phyloP scores from a whole-genome alignment of 2,329 filamentous ascomycete genomes.

The Albophoma yamanashiensis region DNA sequence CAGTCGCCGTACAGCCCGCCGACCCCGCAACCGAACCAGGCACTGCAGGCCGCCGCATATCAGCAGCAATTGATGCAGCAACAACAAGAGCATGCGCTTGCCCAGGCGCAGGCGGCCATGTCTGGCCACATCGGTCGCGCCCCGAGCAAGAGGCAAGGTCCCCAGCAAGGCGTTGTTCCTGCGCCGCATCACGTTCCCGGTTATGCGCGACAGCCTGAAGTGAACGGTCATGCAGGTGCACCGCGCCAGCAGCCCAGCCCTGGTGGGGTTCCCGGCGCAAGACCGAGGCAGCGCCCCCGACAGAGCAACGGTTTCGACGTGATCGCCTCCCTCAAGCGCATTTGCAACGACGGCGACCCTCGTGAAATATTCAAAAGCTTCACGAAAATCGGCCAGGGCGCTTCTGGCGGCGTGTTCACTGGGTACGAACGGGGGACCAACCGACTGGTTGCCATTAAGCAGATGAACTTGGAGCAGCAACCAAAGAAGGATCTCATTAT shows the following conservation, averaged over 20 bases:
- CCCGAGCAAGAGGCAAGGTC: slow-evolving; percentile 58
- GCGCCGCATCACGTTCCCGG: slow-evolving; percentile 13
- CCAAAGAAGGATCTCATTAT: slow-evolving; percentile 99
- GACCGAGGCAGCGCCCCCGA: slow-evolving; percentile 67
- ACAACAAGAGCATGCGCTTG: slow-evolving; percentile 78
- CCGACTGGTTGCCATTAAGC: slow-evolving; percentile 91
- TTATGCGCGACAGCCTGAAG: slow-evolving; percentile 17
- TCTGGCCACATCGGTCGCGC: slow-evolving; percentile 59
- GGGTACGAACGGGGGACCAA: slow-evolving; percentile 79
- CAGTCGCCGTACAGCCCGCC: slow-evolving; percentile 38
- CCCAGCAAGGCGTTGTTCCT: slow-evolving; percentile 13
- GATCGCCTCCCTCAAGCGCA: slow-evolving; percentile 70
- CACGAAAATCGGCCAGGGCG: slow-evolving; percentile 94
- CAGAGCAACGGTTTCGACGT: slow-evolving; percentile 79
- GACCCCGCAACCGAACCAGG: slow-evolving; percentile 21
- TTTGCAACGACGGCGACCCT: slow-evolving; percentile 84
- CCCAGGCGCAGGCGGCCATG: slow-evolving; percentile 68
- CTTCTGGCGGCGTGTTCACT: slow-evolving; percentile 89
- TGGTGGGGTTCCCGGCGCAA: slow-evolving; percentile 37
- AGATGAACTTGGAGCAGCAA: slow-evolving; percentile 98
- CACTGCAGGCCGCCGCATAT: slow-evolving; percentile 36
- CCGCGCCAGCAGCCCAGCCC: slow-evolving; percentile 24
- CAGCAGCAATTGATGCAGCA: slow-evolving; percentile 61
- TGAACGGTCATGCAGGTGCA: slow-evolving; percentile 19
- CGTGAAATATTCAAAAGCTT: slow-evolving; percentile 78